Evolutionary conservation across 2,329 filamentous ascomycete species (phyloP).

Genomic region (Aureobasidium sp.): DNA sequence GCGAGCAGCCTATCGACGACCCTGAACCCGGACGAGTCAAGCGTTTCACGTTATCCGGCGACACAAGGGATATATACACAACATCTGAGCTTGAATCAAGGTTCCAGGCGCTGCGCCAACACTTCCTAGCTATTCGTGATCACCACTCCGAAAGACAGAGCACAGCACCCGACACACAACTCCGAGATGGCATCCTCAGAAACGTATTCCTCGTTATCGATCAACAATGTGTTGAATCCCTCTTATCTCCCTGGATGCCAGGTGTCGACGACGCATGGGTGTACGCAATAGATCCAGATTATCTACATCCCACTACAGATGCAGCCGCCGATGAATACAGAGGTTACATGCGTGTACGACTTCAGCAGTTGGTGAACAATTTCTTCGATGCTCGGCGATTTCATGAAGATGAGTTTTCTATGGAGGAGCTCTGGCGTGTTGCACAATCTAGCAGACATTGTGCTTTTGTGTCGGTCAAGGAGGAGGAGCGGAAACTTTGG

Average conservation of each 20-base stretch:
- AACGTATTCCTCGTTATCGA: background rate
- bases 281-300: conserved; percentile 12
- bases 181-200: background rate
- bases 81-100: background rate
- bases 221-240: background rate
- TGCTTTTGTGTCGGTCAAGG: conserved; percentile 10
- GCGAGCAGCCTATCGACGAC: background rate
- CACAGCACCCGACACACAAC: background rate
- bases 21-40: background rate
- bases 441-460: conserved; percentile 5
- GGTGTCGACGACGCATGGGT: conserved; percentile 4
- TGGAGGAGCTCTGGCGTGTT: conserved; percentile 8
- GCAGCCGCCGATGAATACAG: conserved; percentile 8
- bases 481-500: background rate
- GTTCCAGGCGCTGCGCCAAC: background rate
- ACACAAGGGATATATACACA: background rate
- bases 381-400: conserved; percentile 10
- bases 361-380: conserved; percentile 15
- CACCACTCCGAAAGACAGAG: background rate
- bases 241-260: background rate
- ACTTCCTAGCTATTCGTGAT: background rate
- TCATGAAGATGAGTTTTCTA: conserved; percentile 8
- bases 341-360: conserved; percentile 12
- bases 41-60: too few relatives aligned
- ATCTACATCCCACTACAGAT: background rate